These are phyloP conservation scores for Cladorrhinum samala DNA, from an alignment of 495 filamentous ascomycete genomes.

Conservation along the genomic window DNA sequence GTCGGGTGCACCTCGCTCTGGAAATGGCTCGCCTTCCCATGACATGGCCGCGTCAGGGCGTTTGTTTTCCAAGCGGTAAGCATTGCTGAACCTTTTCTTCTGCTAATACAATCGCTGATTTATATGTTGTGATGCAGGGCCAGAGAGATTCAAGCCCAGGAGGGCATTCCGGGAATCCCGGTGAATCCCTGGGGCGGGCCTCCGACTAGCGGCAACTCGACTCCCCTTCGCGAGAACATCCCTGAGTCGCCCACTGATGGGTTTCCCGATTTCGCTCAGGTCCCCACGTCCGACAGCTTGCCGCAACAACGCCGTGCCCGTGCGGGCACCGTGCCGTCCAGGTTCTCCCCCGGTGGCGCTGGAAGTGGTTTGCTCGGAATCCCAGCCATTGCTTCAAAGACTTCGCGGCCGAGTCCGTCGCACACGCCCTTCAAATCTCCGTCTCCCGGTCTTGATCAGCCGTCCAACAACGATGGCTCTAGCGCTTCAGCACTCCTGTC, in stretches of 20 bases:
- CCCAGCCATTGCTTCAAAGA: conserved; percentile 66
- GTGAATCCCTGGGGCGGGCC: conserved; percentile 84
- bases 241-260: conserved; percentile 96
- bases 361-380: conserved; percentile 53
- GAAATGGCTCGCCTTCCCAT: conserved; percentile 95
- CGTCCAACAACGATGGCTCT: conserved; percentile 41
- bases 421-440: conserved; percentile 83
- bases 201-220: conserved; percentile 91
- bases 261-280: conserved; percentile 81
- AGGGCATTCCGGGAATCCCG: conserved; percentile 64
- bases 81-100: conserved; percentile 8
- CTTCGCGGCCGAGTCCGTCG: conserved; percentile 81
- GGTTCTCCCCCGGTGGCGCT: conserved; percentile 69
- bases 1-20: conserved; percentile 69
- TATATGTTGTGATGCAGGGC: conserved; percentile 50
- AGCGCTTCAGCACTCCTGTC: conserved; percentile 70
- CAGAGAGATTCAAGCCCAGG: conserved; percentile 94
- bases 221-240: conserved; percentile 91
- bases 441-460: conserved; percentile 61
- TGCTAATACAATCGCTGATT: conserved; percentile 17
- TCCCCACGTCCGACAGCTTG: conserved; percentile 49
- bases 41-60: conserved; percentile 64
- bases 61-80: conserved; percentile 90
- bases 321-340: conserved; percentile 93
- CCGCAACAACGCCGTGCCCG: conserved; percentile 63